phyloP scores from a whole-genome alignment of 345 rosid species.

The Populus simonii region DNA sequence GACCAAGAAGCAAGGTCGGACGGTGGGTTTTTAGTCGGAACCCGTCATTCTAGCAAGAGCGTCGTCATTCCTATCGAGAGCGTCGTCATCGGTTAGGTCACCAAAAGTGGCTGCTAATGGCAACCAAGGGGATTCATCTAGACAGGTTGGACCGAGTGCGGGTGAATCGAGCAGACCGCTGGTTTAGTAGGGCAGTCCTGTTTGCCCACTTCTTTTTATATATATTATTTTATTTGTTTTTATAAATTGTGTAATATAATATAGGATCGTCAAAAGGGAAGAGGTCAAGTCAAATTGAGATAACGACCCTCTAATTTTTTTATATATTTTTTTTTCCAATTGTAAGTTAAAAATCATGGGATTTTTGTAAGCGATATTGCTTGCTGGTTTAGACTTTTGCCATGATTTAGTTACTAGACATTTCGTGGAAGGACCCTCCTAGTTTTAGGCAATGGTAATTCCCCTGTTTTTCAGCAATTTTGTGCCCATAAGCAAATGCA shows the following conservation, averaged over 20 bases:
- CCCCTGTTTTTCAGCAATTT: background rate
- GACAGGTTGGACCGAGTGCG: constrained; percentile 19
- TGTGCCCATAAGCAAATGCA: too few species aligned
- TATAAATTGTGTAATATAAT: background rate
- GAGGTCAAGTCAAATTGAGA: background rate
- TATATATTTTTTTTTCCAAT: background rate
- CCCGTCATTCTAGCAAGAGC: constrained; percentile 51
- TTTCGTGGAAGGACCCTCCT: too few species aligned
- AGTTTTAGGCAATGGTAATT: too few species aligned
- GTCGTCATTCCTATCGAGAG: constrained; percentile 38
- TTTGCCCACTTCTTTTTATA: background rate
- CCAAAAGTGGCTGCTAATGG: constrained; percentile 44
- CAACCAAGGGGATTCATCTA: constrained; percentile 32
- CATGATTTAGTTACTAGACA: background rate
- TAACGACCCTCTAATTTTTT: background rate
- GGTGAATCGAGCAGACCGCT: constrained; percentile 44
- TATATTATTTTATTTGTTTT: background rate
- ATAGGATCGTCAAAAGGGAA: background rate
- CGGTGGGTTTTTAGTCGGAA: constrained; percentile 50
- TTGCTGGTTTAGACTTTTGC: background rate
- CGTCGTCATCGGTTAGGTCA: constrained; percentile 24
- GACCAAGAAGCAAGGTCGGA: constrained; percentile 38
- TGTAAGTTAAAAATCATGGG: background rate
- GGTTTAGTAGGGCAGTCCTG: constrained; percentile 32
- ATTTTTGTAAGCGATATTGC: background rate